Percentiles rank a stretch among this genome's conserved stretches.
Evolutionary conservation across 2,329 filamentous ascomycete species (phyloP).

Genomic region (Colletotrichum sp.): DNA sequence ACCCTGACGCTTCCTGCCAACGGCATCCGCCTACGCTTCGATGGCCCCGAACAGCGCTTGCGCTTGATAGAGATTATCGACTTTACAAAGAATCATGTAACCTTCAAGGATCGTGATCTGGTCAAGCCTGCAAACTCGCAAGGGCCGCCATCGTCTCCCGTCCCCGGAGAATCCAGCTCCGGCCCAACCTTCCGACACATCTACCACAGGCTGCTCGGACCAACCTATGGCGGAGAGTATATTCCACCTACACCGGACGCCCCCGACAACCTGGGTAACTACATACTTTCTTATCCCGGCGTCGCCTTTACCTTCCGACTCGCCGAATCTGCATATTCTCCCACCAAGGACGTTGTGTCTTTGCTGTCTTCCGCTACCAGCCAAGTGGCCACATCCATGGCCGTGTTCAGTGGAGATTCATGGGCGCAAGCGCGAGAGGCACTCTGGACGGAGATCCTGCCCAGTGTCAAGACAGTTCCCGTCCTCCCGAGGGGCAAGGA

Average conservation of each 20-base stretch:
- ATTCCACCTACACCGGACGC: constrained; percentile 64
- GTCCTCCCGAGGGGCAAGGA: constrained; percentile 76
- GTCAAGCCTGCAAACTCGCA: constrained; percentile 63
- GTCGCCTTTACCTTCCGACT: constrained; percentile 92
- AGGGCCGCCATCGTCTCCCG: constrained; percentile 29
- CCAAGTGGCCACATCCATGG: constrained; percentile 82
- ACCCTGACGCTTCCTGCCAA: constrained; percentile 81
- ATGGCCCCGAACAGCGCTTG: constrained; percentile 89
- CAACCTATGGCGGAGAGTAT: constrained; percentile 94
- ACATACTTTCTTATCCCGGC: constrained; percentile 92
- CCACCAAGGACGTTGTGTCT: constrained; percentile 81
- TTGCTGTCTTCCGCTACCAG: constrained; percentile 77
- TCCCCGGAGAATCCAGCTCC: constrained; percentile 35
- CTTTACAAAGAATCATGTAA: constrained; percentile 83
- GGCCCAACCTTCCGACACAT: constrained; percentile 87
- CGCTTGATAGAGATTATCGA: constrained; percentile 90
- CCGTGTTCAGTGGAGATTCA: constrained; percentile 86
- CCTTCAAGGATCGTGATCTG: constrained; percentile 81
- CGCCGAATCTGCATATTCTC: constrained; percentile 74
- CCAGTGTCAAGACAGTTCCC: constrained; percentile 75
- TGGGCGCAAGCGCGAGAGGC: constrained; percentile 83
- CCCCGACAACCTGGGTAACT: constrained; percentile 69
- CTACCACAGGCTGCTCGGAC: constrained; percentile 91
- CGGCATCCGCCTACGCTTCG: constrained; percentile 88
- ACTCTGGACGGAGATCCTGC: constrained; percentile 77